Conservation (phyloP, 441 rosid species). For the Adansonia rubrostipa region DNA sequence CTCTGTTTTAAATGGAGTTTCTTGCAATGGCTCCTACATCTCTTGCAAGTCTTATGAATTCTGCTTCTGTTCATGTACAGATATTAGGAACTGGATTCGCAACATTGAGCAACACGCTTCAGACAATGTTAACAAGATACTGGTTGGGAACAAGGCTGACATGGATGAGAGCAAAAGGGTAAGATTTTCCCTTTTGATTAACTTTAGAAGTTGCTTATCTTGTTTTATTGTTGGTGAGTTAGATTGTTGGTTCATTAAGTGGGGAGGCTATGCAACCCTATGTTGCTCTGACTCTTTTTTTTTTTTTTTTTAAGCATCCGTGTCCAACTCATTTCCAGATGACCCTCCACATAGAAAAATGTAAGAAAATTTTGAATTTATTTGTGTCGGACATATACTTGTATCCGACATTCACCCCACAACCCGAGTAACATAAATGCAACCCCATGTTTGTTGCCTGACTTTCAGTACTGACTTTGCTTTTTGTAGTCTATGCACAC, state of each 20-base stretch:
- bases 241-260: constrained; percentile 9
- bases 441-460: constrained; percentile 1
- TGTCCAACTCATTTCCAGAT: no score
- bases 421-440: neutral
- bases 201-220: constrained; percentile 6
- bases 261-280: neutral
- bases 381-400: no score
- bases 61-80: constrained; percentile 38
- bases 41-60: constrained; percentile 23
- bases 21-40: constrained; percentile 18
- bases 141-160: constrained; percentile 83
- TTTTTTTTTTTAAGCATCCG: no score
- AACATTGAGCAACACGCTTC: constrained; percentile 79
- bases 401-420: no score
- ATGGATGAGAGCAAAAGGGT: constrained; percentile 88
- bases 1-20: constrained; percentile 18
- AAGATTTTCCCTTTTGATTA: constrained; percentile 18
- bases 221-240: constrained; percentile 18
- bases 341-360: no score
- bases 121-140: constrained; percentile 68
- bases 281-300: no score
- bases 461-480: constrained; percentile 15
- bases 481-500: neutral
- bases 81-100: constrained; percentile 79
- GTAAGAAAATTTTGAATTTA: no score